phyloP scores from a whole-genome alignment of 2,329 filamentous ascomycete genomes.

The Lasiodiplodia theobromae region DNA sequence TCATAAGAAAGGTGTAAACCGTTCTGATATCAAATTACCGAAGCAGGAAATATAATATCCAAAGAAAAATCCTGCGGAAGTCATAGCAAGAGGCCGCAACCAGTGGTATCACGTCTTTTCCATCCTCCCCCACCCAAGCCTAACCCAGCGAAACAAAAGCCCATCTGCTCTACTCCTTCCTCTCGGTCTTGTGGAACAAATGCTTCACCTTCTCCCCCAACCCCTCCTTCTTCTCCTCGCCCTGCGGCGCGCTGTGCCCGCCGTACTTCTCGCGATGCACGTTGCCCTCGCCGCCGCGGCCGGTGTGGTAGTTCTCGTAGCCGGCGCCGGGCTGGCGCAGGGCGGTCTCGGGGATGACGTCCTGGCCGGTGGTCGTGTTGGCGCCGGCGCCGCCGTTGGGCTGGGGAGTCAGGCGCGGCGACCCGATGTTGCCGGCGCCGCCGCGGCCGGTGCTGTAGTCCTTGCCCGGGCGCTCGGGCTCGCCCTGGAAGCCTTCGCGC shows the following conservation, averaged over 20 bases:
- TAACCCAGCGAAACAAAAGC: neutral
- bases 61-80: neutral
- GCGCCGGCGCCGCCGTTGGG: neutral
- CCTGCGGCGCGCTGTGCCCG: constrained; percentile 38
- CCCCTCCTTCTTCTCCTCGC: constrained; percentile 33
- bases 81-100: neutral
- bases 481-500: constrained; percentile 43
- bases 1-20: too few species aligned
- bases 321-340: constrained; percentile 35
- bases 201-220: constrained; percentile 48
- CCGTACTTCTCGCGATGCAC: constrained; percentile 46
- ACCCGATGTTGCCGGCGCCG: constrained; percentile 42
- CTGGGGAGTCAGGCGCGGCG: constrained; percentile 31
- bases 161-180: neutral
- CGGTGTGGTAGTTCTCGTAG: constrained; percentile 47
- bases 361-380: constrained; percentile 32
- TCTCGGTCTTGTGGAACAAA: constrained; percentile 31
- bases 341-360: constrained; percentile 45
- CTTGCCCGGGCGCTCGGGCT: constrained; percentile 33
- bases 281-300: constrained; percentile 47
- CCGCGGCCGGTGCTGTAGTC: constrained; percentile 40
- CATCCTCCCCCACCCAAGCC: neutral
- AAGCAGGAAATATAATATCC: neutral
- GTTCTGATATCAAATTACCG: neutral
- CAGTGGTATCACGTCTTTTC: neutral